Conservation (phyloP, 129 eudicot species). For the Kitagawia praeruptora region DNA sequence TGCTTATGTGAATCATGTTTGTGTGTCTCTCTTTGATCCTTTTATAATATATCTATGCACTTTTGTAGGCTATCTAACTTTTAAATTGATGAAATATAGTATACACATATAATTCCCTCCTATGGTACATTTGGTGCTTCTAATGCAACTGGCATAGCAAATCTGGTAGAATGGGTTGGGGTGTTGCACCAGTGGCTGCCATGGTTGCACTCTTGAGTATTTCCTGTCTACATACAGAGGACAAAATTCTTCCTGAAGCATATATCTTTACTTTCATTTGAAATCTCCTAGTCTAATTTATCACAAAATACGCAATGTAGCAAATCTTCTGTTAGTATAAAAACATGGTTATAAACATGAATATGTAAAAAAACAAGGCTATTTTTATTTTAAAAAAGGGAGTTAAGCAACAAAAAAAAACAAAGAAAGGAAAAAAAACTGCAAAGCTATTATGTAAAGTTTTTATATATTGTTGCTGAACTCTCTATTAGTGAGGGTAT, state of each 20-base stretch:
- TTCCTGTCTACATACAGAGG: not conserved
- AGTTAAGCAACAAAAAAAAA: too few species aligned
- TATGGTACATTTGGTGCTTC: slow-evolving; percentile 51
- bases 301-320: not conserved
- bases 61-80: not conserved
- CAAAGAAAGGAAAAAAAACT: not conserved
- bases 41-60: not conserved
- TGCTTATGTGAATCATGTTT: slow-evolving; percentile 1
- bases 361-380: not conserved
- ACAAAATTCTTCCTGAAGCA: not conserved
- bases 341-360: not conserved
- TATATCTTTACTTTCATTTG: not conserved
- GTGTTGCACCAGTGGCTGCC: slow-evolving; percentile 31
- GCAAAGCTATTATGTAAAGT: not conserved
- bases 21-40: not conserved
- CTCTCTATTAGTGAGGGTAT: not conserved
- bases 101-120: slow-evolving; percentile 16
- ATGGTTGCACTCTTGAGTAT: slow-evolving; percentile 27
- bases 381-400: not conserved
- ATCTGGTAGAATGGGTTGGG: slow-evolving; percentile 35
- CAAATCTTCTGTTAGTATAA: not conserved
- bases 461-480: not conserved
- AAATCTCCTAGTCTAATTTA: not conserved
- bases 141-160: slow-evolving; percentile 37
- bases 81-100: slow-evolving; percentile 7